Evolutionary conservation across 352 stramenopile genomes (phyloP).

Genomic region (Globisporangium abappressorium): DNA sequence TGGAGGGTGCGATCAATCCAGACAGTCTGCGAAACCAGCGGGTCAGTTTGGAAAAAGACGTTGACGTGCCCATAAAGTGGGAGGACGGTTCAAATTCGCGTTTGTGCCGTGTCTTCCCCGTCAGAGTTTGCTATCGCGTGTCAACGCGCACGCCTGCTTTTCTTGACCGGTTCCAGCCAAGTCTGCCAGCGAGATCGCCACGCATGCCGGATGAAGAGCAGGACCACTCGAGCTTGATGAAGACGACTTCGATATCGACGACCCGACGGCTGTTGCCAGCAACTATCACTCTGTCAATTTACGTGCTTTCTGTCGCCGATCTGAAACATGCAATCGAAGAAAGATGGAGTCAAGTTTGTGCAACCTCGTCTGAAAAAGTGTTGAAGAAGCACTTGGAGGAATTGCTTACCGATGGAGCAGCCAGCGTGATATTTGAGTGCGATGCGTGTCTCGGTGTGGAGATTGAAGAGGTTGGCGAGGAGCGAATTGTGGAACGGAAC

Average conservation of each 20-base stretch:
- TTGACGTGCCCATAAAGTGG: constrained; percentile 15
- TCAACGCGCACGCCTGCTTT: background rate
- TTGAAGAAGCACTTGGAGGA: constrained; percentile 15
- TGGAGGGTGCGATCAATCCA: background rate
- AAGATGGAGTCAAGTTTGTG: constrained; percentile 9
- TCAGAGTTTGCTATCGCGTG: constrained; percentile 13
- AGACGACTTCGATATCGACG: background rate
- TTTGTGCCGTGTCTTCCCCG: background rate
- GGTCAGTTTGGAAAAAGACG: background rate
- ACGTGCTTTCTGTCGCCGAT: constrained; percentile 8
- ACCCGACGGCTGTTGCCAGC: constrained; percentile 11
- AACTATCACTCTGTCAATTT: constrained; percentile 4
- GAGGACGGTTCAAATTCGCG: background rate
- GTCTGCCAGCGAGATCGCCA: background rate
- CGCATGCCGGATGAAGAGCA: background rate
- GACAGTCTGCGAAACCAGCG: background rate
- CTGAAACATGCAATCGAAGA: constrained; percentile 17
- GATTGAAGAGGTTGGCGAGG: constrained; percentile 3
- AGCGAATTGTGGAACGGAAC: background rate
- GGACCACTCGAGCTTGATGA: background rate
- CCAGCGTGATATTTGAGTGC: constrained; percentile 7
- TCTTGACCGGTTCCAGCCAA: background rate
- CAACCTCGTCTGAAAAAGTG: background rate
- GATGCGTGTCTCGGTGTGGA: constrained; percentile 11
- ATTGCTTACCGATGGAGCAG: background rate